Base-by-base conservation (phyloP, 768 basidiomycete genomes). In the Termitomyces sp. region DNA sequence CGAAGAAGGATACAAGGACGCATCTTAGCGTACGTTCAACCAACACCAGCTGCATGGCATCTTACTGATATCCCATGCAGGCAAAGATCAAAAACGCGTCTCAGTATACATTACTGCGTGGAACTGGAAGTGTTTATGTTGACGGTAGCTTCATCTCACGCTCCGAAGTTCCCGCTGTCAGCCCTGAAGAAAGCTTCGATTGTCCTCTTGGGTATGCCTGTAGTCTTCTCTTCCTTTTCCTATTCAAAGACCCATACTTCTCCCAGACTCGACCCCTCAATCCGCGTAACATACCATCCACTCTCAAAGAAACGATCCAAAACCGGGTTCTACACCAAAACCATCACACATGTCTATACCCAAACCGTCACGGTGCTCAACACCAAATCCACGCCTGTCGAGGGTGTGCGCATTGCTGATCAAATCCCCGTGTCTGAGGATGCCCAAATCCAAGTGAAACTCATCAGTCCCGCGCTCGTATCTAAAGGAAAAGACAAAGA, bases 101-200 rank as follows among this genome's bases (percentile, higher is more conserved):
- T 5, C 63, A 64, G 11, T 68, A 62, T 41, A 65, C 66, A 11
- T 37, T 70, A 25, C 52, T 71, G 16, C 37, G 50, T n/a, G 68
- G 69, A 0, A 60, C 43, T 1, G 69, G 65, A 4, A 70, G 63
- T 35, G 59, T 70, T 17, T 70, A 68, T 29, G 63, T 70, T 23
- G 67, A 69, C 48, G 66, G 69, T 1, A 66, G 66, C 49, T 72
- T 72, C 55, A 67, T 71, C 17, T 65, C 69, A 4, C 59, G 64
- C n/a, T 63, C 69, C 0, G 21, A 56, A 9, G 48, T 71, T 3
- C 68, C 71, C 0, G 35, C 56, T 0, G 68, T 71, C 9, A 71
- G 63, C 46, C 70, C 70, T 4, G 60, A 65, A 32, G 70, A 71
- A 55, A 69, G 61, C 54, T 71, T 72, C 47, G 62, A 69, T 52